phyloP scores from a whole-genome alignment of 2,329 filamentous ascomycete genomes.

The Exophiala lecanii-corni region DNA sequence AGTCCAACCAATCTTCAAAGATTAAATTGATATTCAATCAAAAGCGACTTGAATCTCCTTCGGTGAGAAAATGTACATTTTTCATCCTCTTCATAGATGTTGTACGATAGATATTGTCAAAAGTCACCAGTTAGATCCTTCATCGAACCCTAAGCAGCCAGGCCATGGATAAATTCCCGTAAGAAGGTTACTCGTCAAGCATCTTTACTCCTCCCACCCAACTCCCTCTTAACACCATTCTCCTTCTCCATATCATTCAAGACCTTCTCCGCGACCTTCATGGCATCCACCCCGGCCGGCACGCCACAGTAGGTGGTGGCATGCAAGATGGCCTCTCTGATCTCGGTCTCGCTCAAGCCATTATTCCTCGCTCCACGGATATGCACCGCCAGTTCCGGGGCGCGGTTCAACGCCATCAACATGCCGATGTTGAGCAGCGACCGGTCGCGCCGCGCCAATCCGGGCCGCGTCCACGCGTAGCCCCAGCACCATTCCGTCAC shows the following conservation, averaged over 20 bases:
- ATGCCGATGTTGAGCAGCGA: conserved; percentile 62
- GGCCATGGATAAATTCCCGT: too few species aligned
- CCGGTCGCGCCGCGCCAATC: conserved; percentile 57
- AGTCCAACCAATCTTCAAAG: too few species aligned
- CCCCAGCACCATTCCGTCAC: conserved; percentile 61
- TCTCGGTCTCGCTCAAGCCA: conserved; percentile 57
- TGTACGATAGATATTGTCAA: too few species aligned
- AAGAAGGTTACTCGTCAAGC: too few species aligned
- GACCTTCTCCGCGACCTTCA: conserved; percentile 31
- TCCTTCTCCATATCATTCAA: conserved; percentile 29
- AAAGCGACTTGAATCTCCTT: too few species aligned
- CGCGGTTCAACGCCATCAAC: conserved; percentile 58
- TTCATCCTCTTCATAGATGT: too few species aligned
- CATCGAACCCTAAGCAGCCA: too few species aligned
- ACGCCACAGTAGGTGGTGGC: conserved; percentile 40
- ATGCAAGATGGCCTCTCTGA: conserved; percentile 43
- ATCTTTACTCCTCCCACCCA: conserved; percentile 21
- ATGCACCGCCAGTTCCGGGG: conserved; percentile 57
- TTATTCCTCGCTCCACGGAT: conserved; percentile 60
- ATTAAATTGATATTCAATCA: too few species aligned
- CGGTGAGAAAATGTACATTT: too few species aligned
- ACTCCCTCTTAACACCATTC: conserved; percentile 24
- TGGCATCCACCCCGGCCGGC: conserved; percentile 41
- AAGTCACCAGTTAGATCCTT: too few species aligned
- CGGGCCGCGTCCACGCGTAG: conserved; percentile 57